phyloP scores from a whole-genome alignment of 148 eudicot species.

The Camellia lanceoleosa region DNA sequence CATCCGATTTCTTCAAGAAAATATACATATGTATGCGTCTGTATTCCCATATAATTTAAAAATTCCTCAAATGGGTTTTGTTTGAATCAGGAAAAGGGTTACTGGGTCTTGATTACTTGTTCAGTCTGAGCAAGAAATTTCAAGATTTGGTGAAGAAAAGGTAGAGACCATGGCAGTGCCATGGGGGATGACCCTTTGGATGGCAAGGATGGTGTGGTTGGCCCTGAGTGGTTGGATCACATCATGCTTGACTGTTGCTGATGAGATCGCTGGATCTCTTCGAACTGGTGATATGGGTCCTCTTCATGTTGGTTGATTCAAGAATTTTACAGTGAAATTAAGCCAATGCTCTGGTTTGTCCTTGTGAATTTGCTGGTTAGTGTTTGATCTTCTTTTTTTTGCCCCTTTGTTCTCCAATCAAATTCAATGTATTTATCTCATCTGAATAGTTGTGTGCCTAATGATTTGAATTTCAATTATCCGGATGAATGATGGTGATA shows the following conservation, averaged over 20 bases:
- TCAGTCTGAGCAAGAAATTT: background rate
- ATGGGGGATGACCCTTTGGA: conserved; percentile 50
- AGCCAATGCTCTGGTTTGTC: background rate
- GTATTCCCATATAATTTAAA: background rate
- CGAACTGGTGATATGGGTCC: conserved; percentile 60
- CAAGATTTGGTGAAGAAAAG: background rate
- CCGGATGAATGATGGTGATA: too few relatives aligned
- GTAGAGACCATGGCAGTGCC: conserved; percentile 49
- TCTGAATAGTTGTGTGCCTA: too few relatives aligned
- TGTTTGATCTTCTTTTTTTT: conserved; percentile 9
- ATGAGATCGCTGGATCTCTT: conserved; percentile 66
- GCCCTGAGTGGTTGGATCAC: conserved; percentile 63
- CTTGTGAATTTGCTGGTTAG: background rate
- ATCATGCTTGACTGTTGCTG: conserved; percentile 66
- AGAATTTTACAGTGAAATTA: too few relatives aligned
- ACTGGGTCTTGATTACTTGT: background rate
- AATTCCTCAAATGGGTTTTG: background rate
- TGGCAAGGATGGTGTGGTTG: conserved; percentile 59
- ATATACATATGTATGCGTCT: background rate
- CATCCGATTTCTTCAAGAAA: background rate
- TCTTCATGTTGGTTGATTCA: conserved; percentile 51
- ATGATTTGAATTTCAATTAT: too few relatives aligned
- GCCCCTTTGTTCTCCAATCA: background rate
- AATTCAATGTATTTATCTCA: background rate
- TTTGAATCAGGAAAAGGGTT: background rate